phyloP scores from a whole-genome alignment of 805 yeast species.

The Cyberlindnera bimundalis region DNA sequence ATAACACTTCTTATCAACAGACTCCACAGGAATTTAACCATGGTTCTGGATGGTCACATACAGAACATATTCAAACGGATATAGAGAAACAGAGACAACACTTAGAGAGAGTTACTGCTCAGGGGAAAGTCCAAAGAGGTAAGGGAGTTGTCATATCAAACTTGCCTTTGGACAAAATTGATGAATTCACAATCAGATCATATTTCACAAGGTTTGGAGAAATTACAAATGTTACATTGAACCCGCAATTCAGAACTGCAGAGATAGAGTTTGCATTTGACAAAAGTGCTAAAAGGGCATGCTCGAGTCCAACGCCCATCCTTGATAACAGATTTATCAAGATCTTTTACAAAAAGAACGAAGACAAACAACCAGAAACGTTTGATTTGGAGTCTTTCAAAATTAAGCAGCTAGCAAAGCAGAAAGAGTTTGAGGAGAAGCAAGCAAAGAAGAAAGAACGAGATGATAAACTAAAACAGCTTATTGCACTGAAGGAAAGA shows the following conservation, averaged over 20 bases:
- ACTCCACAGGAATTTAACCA: slow-evolving; percentile 11
- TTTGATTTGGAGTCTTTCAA: slow-evolving; percentile 38
- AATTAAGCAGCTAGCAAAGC: slow-evolving; percentile 37
- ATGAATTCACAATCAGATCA: slow-evolving; percentile 30
- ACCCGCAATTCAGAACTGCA: slow-evolving; percentile 30
- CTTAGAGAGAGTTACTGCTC: slow-evolving; percentile 7
- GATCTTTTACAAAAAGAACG: slow-evolving; percentile 36
- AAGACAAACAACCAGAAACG: slow-evolving; percentile 6
- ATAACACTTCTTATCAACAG: slow-evolving; percentile 11
- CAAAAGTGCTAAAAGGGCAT: slow-evolving; percentile 40
- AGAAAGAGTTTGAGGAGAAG: slow-evolving; percentile 38
- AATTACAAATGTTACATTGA: slow-evolving; percentile 30
- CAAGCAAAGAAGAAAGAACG: slow-evolving; percentile 32
- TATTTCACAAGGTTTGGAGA: slow-evolving; percentile 43
- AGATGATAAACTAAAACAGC: slow-evolving; percentile 31
- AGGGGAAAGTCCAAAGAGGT: slow-evolving; percentile 13
- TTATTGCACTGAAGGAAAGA: slow-evolving; percentile 33
- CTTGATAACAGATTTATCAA: slow-evolving; percentile 48
- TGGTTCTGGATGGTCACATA: neutral
- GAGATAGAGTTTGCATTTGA: slow-evolving; percentile 37
- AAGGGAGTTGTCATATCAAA: slow-evolving; percentile 37
- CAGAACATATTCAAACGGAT: neutral
- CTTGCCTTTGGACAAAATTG: slow-evolving; percentile 40
- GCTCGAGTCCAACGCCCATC: slow-evolving; percentile 40
- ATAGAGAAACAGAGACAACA: slow-evolving; percentile 12